A percentile compares a stretch with the other conserved stretches of the same genome.
Evolutionary conservation across 257 asterid species (phyloP).

Genomic region (Solanum rostratum): DNA sequence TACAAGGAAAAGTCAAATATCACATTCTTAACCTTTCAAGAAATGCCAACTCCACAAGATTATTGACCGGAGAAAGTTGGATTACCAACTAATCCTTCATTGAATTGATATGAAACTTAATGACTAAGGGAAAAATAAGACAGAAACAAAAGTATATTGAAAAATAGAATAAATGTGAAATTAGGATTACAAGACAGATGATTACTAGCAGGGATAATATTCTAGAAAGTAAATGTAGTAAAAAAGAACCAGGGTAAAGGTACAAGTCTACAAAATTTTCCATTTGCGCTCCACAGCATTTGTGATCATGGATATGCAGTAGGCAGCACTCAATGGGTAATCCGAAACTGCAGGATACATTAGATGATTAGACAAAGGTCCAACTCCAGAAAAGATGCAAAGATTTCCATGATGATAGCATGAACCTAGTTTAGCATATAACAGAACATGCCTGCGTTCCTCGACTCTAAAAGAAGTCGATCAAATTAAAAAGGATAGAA

Average conservation of each 20-base stretch:
- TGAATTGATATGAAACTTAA: background rate
- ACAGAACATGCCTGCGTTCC: background rate
- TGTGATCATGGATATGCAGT: slow-evolving; percentile 64
- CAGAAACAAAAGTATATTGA: background rate
- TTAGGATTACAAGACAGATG: background rate
- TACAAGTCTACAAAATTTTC: slow-evolving; percentile 37
- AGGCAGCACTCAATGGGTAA: slow-evolving; percentile 79
- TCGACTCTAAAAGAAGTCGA: background rate
- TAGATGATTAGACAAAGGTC: background rate
- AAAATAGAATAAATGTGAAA: background rate
- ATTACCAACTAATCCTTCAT: background rate
- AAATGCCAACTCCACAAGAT: background rate
- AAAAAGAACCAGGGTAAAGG: background rate
- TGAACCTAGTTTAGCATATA: background rate
- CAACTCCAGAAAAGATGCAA: background rate
- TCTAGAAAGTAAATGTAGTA: background rate
- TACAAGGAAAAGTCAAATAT: background rate
- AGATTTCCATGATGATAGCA: background rate
- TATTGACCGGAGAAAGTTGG: background rate
- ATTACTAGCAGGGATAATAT: background rate
- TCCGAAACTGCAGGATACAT: slow-evolving; percentile 56
- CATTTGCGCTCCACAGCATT: slow-evolving; percentile 60
- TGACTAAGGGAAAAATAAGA: background rate
- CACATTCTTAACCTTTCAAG: background rate
- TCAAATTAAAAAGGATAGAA: background rate